Conservation (phyloP, 441 rosid genomes). For the Manihot esculenta region DNA sequence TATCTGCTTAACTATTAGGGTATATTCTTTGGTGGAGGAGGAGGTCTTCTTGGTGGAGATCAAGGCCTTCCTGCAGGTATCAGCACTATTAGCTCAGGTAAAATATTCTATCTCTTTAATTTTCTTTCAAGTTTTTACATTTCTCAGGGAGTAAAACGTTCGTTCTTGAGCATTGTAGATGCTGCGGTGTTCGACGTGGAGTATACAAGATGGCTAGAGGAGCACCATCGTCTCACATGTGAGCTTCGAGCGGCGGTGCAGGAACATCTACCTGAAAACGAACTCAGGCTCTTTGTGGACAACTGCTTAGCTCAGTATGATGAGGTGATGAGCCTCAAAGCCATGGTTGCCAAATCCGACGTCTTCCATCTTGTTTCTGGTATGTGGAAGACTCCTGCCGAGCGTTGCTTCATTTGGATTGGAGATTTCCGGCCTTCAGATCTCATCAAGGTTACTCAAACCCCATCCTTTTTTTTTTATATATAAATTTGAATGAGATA, state of each 20-base stretch:
- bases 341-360: slow-evolving; percentile 73
- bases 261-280: slow-evolving; percentile 81
- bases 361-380: slow-evolving; percentile 94
- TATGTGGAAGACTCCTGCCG: slow-evolving; percentile 95
- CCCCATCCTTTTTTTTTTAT: not conserved
- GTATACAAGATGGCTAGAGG: slow-evolving; percentile 87
- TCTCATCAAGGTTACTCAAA: slow-evolving; percentile 76
- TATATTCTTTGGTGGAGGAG: slow-evolving; percentile 66
- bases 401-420: slow-evolving; percentile 97
- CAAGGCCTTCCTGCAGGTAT: slow-evolving; percentile 69
- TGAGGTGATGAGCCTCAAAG: slow-evolving; percentile 69
- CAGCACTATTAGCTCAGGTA: slow-evolving; percentile 65
- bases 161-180: slow-evolving; percentile 29
- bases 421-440: slow-evolving; percentile 97
- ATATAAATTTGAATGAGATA: not conserved
- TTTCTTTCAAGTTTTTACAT: not conserved
- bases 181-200: slow-evolving; percentile 87
- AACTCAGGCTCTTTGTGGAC: slow-evolving; percentile 78
- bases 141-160: not conserved
- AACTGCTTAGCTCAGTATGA: slow-evolving; percentile 75
- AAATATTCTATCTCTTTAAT: too few relatives aligned
- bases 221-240: slow-evolving; percentile 71
- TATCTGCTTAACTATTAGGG: slow-evolving; percentile 48
- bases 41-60: slow-evolving; percentile 61
- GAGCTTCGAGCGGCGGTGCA: slow-evolving; percentile 93